phyloP scores from a whole-genome alignment of 2,329 filamentous ascomycete genomes.

The Chrysoporthe cubensis region DNA sequence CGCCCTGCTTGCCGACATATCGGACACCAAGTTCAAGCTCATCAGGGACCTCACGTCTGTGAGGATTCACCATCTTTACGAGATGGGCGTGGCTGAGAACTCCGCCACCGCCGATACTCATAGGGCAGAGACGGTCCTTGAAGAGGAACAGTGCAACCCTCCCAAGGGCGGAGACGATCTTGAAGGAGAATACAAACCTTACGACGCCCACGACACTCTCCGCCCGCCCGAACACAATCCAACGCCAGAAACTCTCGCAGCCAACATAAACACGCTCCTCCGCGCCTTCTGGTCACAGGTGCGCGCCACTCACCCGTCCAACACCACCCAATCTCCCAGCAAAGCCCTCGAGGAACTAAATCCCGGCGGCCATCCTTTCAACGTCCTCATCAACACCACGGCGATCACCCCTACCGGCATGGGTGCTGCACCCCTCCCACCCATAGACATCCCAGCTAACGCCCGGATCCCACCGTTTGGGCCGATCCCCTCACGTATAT shows the following conservation, averaged over 20 bases:
- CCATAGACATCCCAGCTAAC: slow-evolving; percentile 45
- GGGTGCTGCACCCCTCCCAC: slow-evolving; percentile 55
- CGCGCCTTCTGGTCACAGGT: slow-evolving; percentile 39
- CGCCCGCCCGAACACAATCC: slow-evolving; percentile 1
- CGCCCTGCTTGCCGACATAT: slow-evolving; percentile 74
- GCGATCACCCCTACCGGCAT: slow-evolving; percentile 41
- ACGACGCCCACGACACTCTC: slow-evolving; percentile 1
- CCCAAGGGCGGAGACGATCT: slow-evolving; percentile 20
- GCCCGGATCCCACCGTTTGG: slow-evolving; percentile 37
- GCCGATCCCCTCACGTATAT: slow-evolving; percentile 45
- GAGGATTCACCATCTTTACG: slow-evolving; percentile 48
- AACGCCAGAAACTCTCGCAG: slow-evolving; percentile 18
- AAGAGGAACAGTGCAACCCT: slow-evolving; percentile 30
- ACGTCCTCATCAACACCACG: slow-evolving; percentile 42
- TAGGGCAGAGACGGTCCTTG: slow-evolving; percentile 24
- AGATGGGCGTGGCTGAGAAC: slow-evolving; percentile 72
- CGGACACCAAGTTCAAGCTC: slow-evolving; percentile 83
- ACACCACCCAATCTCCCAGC: slow-evolving; percentile 27
- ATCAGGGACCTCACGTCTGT: slow-evolving; percentile 65
- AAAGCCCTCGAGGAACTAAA: slow-evolving; percentile 13
- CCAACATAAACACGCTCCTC: slow-evolving; percentile 25
- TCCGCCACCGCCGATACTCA: slow-evolving; percentile 32
- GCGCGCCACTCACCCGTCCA: slow-evolving; percentile 29
- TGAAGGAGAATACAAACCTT: slow-evolving; percentile 3
- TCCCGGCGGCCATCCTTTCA: slow-evolving; percentile 32